Conservation (phyloP, 208 protist species). For the Phytomonas serpens region DNA sequence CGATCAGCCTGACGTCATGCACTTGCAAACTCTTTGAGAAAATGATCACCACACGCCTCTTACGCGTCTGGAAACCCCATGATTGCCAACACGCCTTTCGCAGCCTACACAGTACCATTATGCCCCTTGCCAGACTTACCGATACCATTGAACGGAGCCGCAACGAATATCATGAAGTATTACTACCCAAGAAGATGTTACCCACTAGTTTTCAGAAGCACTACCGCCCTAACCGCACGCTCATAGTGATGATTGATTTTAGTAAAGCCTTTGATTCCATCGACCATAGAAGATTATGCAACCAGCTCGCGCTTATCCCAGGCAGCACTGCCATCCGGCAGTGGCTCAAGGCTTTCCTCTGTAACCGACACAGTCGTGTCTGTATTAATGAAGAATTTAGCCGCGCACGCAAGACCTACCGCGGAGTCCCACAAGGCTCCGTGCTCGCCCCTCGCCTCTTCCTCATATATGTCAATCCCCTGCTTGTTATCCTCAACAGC, state of each 20-base stretch:
- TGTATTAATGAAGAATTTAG: neutral
- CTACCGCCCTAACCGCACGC: neutral
- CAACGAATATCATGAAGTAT: neutral
- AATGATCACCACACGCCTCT: neutral
- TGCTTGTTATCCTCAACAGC: neutral
- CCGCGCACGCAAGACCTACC: neutral
- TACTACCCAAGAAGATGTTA: neutral
- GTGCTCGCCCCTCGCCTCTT: slow-evolving; percentile 2
- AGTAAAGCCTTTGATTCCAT: neutral
- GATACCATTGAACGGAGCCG: neutral
- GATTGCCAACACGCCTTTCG: neutral
- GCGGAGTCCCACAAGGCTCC: neutral
- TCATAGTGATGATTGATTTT: neutral
- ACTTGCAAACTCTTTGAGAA: neutral
- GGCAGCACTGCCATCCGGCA: neutral
- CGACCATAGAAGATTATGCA: neutral
- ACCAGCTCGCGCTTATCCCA: neutral
- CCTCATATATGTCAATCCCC: slow-evolving; percentile 1
- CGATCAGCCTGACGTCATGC: neutral
- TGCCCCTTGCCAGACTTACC: neutral
- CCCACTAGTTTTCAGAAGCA: neutral
- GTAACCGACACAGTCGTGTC: slow-evolving; percentile 1
- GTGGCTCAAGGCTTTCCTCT: neutral
- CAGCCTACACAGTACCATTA: slow-evolving; percentile 1
- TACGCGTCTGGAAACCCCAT: neutral